phyloP scores from a whole-genome alignment of 2,329 filamentous ascomycete genomes.

The Fusarium odoratissimum region DNA sequence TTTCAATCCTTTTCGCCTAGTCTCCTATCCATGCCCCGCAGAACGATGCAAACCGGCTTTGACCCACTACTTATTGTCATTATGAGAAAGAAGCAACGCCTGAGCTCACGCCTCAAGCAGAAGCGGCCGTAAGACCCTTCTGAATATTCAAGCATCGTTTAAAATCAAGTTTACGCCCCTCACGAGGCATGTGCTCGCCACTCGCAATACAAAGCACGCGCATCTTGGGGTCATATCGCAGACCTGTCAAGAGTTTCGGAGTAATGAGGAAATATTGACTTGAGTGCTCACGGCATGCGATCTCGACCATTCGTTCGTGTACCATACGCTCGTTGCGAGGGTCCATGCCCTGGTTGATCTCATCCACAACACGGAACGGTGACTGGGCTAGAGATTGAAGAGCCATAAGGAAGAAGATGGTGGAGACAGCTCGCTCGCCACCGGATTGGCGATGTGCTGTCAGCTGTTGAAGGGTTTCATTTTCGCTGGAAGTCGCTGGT shows the following conservation, averaged over 20 bases:
- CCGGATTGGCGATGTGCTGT: slow-evolving; percentile 95
- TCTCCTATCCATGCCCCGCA: background rate
- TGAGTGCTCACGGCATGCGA: slow-evolving; percentile 87
- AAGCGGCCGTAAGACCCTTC: slow-evolving; percentile 52
- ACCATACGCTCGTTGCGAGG: slow-evolving; percentile 98
- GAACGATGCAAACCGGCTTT: background rate
- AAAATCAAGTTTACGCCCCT: slow-evolving; percentile 65
- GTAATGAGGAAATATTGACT: slow-evolving; percentile 96
- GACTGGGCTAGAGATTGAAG: slow-evolving; percentile 92
- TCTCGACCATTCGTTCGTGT: slow-evolving; percentile 97
- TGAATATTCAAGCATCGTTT: slow-evolving; percentile 58
- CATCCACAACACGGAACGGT: slow-evolving; percentile 97
- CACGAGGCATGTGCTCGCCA: slow-evolving; percentile 76
- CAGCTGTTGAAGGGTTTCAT: slow-evolving; percentile 85
- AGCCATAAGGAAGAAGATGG: slow-evolving; percentile 99
- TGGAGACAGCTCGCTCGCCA: slow-evolving; percentile 94
- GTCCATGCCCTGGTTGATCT: slow-evolving; percentile 99
- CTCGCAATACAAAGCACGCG: slow-evolving; percentile 93
- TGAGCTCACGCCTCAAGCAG: slow-evolving; percentile 24
- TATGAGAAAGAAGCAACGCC: background rate
- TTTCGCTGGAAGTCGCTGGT: slow-evolving; percentile 64
- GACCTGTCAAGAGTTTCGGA: slow-evolving; percentile 87
- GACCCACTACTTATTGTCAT: background rate
- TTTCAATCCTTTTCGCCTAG: slow-evolving; percentile 15
- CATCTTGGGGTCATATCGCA: slow-evolving; percentile 92